Base-by-base conservation (phyloP, 1,284 basidiomycete genomes). In the Ceratobasidium sp. region DNA sequence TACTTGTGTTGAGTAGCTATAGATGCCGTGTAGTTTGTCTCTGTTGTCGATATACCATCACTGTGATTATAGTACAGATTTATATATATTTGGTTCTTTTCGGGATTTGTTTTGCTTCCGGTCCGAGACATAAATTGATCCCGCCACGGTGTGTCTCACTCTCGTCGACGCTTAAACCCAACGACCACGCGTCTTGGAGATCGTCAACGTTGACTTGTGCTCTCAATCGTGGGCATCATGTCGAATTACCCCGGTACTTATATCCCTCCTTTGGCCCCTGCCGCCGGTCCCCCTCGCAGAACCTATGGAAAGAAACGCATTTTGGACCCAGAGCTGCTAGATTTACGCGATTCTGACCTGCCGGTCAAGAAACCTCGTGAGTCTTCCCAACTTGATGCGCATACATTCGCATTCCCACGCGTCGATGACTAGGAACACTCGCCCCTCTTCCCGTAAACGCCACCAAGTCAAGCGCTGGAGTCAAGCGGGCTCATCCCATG, bases 101-200 rank as follows among this genome's bases (percentile, higher is more conserved):
- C 49, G 49, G 23, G 41, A 62, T 54, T 66, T 54, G 42, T 25
- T 66, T 66, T 66, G 60, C 60, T 54, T 66, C 60, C 60, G 60
- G n/a, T 33, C 59, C 47, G 21, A 19, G 33, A n/a, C 16, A 46
- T 66, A 41, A 50, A 66, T 42, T 54, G 36, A 29, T 33, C 52
- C 60, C 39, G 60, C 49, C 47, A 36, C 19, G 16, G 25, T 7
- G n/a, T 50, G 36, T 14, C 33, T 36, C 13, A 29, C 11, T 41
- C 30, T 14, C 33, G 2, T 33, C 50, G 21, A 47, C 44, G 5
- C 5, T 42, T 25, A 27, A 25, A 23, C 44, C 42, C 42, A n/a
- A 21, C 19, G 16, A 16, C 4, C 16, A 8, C 39, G 39, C 8
- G 39, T 41, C 8, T 16, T 41, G 8, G 39, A 41, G 8, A 41